Evolutionary conservation across 176 grass and related monocot species (phyloP), one percentile per base, ranked within the genome.

Genomic region (Coix lacrymajobi): DNA sequence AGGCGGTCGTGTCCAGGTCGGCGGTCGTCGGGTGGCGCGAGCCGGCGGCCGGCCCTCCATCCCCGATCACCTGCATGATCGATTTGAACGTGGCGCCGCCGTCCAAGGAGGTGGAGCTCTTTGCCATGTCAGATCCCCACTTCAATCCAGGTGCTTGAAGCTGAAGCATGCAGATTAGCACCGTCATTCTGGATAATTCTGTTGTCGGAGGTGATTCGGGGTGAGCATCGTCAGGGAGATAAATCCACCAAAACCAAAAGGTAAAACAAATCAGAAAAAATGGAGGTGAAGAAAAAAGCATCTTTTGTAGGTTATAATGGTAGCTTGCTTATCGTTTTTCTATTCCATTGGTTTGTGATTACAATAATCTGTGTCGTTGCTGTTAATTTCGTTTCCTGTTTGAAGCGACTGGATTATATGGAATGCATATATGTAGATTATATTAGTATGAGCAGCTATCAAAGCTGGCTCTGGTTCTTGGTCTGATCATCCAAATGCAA

Each of bases 1-100:
- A n/a, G n/a, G n/a, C n/a, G n/a, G n/a, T n/a, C n/a, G n/a, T n/a
- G n/a, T n/a, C n/a, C n/a, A n/a, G n/a, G n/a, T n/a, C n/a, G n/a
- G n/a, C n/a, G n/a, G n/a, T n/a, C n/a, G n/a, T n/a, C n/a, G n/a
- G n/a, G n/a, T n/a, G n/a, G n/a, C n/a, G n/a, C n/a, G n/a, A n/a
- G n/a, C n/a, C n/a, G n/a, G n/a, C n/a, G n/a, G n/a, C n/a, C n/a
- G n/a, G n/a, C n/a, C 40, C 83, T 7, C n/a, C 73, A 13, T 24
- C 34, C 58, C 19, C 78, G 67, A 69, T 46, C 69, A 87, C 67
- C 49, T 36, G 84, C 83, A 84, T 82, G 66, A 87, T 90, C 90
- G 92, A 94, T 91, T 86, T 94, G 57, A 94, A 94, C 82, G 52
- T 87, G 49, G 71, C 86, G 66, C 88, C 81, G 64, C 83, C 88